Conservation (phyloP, 192 early-diverging fungal species). For the Coemansia sp. region DNA sequence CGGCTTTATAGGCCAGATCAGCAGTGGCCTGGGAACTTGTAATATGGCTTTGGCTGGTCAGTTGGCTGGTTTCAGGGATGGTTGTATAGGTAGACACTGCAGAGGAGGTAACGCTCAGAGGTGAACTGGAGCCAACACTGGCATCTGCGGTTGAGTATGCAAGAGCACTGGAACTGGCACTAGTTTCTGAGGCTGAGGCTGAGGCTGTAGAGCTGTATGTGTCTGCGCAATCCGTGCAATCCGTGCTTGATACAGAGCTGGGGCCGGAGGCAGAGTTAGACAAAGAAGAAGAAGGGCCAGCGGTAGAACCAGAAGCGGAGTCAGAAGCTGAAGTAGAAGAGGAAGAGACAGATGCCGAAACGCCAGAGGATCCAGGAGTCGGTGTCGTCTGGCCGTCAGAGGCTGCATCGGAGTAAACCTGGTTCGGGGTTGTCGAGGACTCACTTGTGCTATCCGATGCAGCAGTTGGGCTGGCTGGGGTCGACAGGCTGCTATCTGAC, state of each 20-base stretch:
- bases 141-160: too few relatives aligned
- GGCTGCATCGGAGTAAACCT: not conserved
- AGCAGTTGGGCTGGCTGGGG: not conserved
- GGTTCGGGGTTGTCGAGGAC: not conserved
- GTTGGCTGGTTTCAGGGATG: not conserved
- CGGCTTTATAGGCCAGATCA: not conserved
- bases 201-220: not conserved
- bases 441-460: not conserved
- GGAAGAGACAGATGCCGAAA: not conserved
- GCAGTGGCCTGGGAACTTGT: not conserved
- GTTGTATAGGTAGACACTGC: not conserved
- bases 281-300: too few relatives aligned
- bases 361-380: not conserved
- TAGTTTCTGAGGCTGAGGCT: not conserved
- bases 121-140: not conserved
- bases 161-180: not conserved
- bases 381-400: not conserved
- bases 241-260: not conserved
- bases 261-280: too few relatives aligned
- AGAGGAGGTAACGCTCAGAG: not conserved
- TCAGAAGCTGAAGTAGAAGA: not conserved
- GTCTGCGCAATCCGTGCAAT: not conserved
- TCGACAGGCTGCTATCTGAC: not conserved
- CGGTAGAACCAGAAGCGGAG: not conserved
- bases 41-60: not conserved